phyloP scores from a whole-genome alignment of 192 early-diverging fungal species.

The Bifiguratus adelaidae region DNA sequence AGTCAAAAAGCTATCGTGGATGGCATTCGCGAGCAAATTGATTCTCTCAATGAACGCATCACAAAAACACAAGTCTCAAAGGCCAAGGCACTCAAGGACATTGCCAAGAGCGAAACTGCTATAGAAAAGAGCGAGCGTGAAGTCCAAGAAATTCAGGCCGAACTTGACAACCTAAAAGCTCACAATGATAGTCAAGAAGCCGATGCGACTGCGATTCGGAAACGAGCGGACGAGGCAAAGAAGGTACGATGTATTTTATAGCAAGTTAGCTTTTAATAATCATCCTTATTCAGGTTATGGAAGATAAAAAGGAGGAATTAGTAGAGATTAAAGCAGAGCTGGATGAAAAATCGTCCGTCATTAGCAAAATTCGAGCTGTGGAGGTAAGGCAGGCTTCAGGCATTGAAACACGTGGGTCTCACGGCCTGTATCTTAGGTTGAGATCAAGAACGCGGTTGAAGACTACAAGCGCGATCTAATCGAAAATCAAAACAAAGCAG shows the following conservation, averaged over 20 bases:
- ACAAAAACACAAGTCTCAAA: conserved; percentile 68
- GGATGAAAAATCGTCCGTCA: conserved; percentile 49
- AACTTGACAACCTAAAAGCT: conserved; percentile 48
- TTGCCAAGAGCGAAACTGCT: conserved; percentile 53
- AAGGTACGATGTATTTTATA: conserved; percentile 11
- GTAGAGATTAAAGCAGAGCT: conserved; percentile 53
- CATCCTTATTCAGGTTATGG: conserved; percentile 31
- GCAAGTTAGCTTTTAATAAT: neutral
- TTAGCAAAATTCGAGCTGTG: conserved; percentile 53
- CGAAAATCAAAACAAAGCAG: conserved; percentile 45
- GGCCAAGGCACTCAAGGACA: conserved; percentile 63
- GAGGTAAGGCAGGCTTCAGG: conserved; percentile 29
- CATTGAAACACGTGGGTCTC: neutral
- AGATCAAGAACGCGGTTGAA: conserved; percentile 55
- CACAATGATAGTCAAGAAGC: conserved; percentile 45
- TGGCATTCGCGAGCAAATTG: conserved; percentile 68
- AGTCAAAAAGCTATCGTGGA: conserved; percentile 81
- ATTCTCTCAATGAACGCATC: conserved; percentile 47
- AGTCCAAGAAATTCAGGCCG: conserved; percentile 45
- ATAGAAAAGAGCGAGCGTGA: conserved; percentile 57
- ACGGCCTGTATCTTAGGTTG: conserved; percentile 21
- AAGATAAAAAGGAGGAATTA: conserved; percentile 58
- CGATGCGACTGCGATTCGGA: conserved; percentile 30
- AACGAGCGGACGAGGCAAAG: conserved; percentile 24
- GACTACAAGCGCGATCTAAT: conserved; percentile 43